A percentile compares a stretch with the other conserved stretches of the same genome.
Evolutionary conservation across 148 eudicot genomes (phyloP).

Genomic region (Vaccinium darrowii): DNA sequence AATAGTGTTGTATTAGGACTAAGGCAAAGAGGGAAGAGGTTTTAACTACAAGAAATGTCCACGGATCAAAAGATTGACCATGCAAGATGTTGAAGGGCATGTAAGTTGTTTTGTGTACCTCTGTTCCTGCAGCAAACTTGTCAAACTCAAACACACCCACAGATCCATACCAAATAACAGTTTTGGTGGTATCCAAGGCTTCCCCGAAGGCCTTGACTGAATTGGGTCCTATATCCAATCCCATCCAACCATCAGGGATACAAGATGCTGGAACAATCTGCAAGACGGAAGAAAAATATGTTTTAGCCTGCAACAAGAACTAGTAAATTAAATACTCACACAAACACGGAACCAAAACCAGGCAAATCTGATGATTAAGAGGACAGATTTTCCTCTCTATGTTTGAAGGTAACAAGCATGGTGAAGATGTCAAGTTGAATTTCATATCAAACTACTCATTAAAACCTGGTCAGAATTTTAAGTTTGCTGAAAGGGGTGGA

Average conservation of each 20-base stretch:
- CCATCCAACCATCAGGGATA: constrained; percentile 95
- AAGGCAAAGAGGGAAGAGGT: not conserved
- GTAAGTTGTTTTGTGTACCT: too few relatives aligned
- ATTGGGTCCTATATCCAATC: constrained; percentile 84
- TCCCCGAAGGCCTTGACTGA: too few relatives aligned
- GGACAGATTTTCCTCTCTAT: not conserved
- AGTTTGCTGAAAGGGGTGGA: not conserved
- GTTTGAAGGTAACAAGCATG: not conserved
- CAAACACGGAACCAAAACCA: not conserved
- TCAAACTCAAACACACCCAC: too few relatives aligned
- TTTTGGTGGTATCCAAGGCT: too few relatives aligned
- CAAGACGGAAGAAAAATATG: not conserved
- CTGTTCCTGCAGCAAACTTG: too few relatives aligned
- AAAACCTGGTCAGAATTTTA: not conserved
- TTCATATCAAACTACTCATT: not conserved
- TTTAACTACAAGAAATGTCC: not conserved
- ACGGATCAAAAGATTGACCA: not conserved
- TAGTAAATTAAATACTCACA: not conserved
- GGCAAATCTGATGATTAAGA: not conserved
- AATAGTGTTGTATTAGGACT: too few relatives aligned
- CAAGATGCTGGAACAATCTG: constrained; percentile 77
- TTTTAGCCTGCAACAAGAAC: not conserved
- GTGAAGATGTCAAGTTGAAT: not conserved
- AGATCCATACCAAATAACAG: too few relatives aligned
- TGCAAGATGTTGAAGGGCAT: not conserved